Percentiles rank a stretch among this genome's conserved stretches.
phyloP scores from a whole-genome alignment of 495 filamentous ascomycete species.

The Cladorrhinum samala region DNA sequence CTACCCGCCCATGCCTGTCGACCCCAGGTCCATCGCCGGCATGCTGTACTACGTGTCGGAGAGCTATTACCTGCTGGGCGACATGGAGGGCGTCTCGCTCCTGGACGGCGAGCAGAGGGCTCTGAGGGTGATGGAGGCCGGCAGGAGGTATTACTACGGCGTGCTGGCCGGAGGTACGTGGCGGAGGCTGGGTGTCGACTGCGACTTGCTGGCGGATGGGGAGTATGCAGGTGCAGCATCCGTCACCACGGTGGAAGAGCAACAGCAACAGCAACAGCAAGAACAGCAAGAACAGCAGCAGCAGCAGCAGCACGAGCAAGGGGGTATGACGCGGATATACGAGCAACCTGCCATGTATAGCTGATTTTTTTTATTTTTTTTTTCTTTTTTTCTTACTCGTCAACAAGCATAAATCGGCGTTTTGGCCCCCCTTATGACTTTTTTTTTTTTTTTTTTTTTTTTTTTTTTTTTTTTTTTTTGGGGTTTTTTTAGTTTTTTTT shows the following conservation, averaged over 20 bases:
- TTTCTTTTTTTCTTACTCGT: too few relatives aligned
- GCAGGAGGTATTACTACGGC: conserved; percentile 28
- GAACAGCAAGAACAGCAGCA: neutral
- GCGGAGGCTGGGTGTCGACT: conserved; percentile 24
- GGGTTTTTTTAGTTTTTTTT: too few relatives aligned
- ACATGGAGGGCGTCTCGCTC: conserved; percentile 24
- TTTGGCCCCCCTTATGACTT: too few relatives aligned
- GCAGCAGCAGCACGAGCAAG: neutral
- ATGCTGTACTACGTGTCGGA: conserved; percentile 29
- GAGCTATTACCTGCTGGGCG: conserved; percentile 16
- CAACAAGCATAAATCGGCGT: too few relatives aligned
- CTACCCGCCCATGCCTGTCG: conserved; percentile 33
- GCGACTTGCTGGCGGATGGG: neutral
- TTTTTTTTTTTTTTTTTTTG: too few relatives aligned
- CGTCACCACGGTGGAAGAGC: neutral
- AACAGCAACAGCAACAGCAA: neutral
- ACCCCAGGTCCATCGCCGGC: conserved; percentile 29
- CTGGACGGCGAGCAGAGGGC: conserved; percentile 16
- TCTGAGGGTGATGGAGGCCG: conserved; percentile 12
- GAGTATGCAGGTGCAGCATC: conserved; percentile 5
- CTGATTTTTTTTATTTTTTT: neutral
- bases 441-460: too few relatives aligned
- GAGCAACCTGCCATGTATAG: conserved; percentile 4
- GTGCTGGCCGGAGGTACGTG: conserved; percentile 15
- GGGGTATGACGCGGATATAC: neutral